Evolutionary conservation across 2,329 filamentous ascomycete species (phyloP).

Genomic region (Macrophomina pseudophaseolina): DNA sequence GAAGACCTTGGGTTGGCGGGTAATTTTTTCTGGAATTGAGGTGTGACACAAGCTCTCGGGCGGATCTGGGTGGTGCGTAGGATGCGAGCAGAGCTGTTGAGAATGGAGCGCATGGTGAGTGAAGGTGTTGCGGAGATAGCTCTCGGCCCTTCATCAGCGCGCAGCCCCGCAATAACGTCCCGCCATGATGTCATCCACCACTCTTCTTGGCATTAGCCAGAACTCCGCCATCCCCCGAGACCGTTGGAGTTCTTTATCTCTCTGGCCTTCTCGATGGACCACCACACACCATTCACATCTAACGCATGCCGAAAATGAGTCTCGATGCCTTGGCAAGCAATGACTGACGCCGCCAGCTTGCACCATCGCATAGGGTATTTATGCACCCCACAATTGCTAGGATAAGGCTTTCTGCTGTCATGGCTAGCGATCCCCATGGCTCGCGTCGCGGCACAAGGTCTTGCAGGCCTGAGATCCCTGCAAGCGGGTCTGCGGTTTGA

Average conservation of each 20-base stretch:
- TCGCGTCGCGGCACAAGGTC: background rate
- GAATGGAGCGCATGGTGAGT: conserved; percentile 8
- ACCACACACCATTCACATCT: background rate
- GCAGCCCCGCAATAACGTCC: conserved; percentile 13
- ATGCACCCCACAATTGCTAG: background rate
- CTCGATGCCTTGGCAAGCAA: background rate
- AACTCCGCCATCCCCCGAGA: background rate
- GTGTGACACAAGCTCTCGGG: background rate
- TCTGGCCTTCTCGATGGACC: background rate
- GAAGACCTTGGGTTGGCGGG: background rate
- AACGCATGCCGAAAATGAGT: background rate
- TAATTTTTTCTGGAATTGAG: background rate
- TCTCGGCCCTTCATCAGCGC: background rate
- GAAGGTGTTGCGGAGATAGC: background rate
- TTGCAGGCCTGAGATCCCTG: no score
- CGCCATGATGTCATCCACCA: conserved; percentile 15
- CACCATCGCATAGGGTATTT: background rate
- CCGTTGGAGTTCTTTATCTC: background rate
- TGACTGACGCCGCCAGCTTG: background rate
- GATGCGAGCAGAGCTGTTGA: conserved; percentile 4
- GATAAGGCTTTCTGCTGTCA: background rate
- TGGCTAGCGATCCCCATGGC: background rate
- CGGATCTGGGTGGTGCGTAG: conserved; percentile 12
- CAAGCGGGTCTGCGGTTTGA: no score
- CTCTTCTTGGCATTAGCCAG: background rate